phyloP scores from a whole-genome alignment of 169 alveolate genomes.

The Cryptosporidium ubiquitum region DNA sequence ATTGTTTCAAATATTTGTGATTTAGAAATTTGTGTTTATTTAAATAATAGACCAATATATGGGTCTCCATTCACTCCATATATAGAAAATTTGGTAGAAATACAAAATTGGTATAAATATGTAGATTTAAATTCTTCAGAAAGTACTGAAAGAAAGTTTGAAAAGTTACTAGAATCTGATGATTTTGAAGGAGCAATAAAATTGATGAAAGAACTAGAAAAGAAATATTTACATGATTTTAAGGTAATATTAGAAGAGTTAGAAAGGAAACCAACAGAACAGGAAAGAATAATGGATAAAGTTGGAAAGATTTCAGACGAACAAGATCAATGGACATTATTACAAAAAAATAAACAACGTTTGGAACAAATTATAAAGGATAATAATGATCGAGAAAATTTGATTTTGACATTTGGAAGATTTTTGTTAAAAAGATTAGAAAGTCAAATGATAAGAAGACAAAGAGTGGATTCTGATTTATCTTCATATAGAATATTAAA shows the following conservation, averaged over 20 bases:
- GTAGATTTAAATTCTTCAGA: slow-evolving; percentile 59
- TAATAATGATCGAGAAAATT: slow-evolving; percentile 64
- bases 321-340: slow-evolving; percentile 67
- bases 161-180: slow-evolving; percentile 55
- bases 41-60: slow-evolving; percentile 57
- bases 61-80: slow-evolving; percentile 70
- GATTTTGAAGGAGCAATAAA: slow-evolving; percentile 61
- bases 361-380: slow-evolving; percentile 44
- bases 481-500: slow-evolving; percentile 51
- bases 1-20: slow-evolving; percentile 43
- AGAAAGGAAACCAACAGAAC: slow-evolving; percentile 57
- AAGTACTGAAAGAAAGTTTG: slow-evolving; percentile 63
- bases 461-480: slow-evolving; percentile 62
- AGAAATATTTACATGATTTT: slow-evolving; percentile 48
- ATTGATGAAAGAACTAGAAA: slow-evolving; percentile 41
- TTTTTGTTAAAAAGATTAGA: slow-evolving; percentile 41
- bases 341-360: slow-evolving; percentile 40
- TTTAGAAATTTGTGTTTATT: slow-evolving; percentile 61
- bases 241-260: slow-evolving; percentile 50
- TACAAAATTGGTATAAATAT: slow-evolving; percentile 39
- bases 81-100: slow-evolving; percentile 35
- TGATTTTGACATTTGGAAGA: slow-evolving; percentile 41
- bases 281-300: slow-evolving; percentile 35
- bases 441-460: slow-evolving; percentile 65
- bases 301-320: slow-evolving; percentile 38